Conservation (phyloP, 805 yeast species). For the Komagataella populi region DNA sequence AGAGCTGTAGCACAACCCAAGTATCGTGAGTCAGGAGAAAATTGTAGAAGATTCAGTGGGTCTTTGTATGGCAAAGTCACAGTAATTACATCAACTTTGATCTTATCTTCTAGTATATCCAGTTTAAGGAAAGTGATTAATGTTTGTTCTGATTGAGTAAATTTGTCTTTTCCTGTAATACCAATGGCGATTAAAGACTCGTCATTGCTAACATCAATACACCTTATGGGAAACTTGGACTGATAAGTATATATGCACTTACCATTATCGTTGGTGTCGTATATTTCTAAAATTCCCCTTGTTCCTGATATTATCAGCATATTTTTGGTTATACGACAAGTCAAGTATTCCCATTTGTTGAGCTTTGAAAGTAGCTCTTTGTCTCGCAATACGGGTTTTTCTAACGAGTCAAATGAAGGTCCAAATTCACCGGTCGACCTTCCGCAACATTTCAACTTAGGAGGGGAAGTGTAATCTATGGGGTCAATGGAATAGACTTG, state of each 20-base stretch:
- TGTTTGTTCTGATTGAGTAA: constrained; percentile 61
- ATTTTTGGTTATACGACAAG: constrained; percentile 44
- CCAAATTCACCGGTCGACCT: constrained; percentile 61
- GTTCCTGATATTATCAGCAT: constrained; percentile 60
- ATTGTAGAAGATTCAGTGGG: constrained; percentile 62
- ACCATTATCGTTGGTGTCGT: constrained; percentile 44
- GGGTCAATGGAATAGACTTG: constrained; percentile 48
- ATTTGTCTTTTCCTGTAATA: constrained; percentile 65
- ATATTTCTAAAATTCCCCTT: constrained; percentile 54
- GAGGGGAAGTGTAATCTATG: constrained; percentile 29
- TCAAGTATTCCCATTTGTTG: constrained; percentile 42
- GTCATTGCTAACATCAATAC: constrained; percentile 56
- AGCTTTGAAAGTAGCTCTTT: constrained; percentile 15
- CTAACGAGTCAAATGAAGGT: constrained; percentile 24
- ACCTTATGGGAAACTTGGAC: constrained; percentile 65
- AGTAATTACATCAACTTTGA: constrained; percentile 43
- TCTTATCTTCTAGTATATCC: constrained; percentile 5
- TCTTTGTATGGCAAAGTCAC: constrained; percentile 80
- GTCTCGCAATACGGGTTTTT: constrained; percentile 8
- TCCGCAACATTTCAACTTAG: constrained; percentile 54
- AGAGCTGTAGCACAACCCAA: constrained; percentile 64
- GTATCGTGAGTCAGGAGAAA: constrained; percentile 60
- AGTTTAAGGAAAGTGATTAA: constrained; percentile 42
- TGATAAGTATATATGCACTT: constrained; percentile 53
- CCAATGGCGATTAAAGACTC: constrained; percentile 66